These are phyloP conservation scores for Zymoseptoria passerinii DNA, from an alignment of 2,329 filamentous ascomycete species.

Conservation along the genomic window DNA sequence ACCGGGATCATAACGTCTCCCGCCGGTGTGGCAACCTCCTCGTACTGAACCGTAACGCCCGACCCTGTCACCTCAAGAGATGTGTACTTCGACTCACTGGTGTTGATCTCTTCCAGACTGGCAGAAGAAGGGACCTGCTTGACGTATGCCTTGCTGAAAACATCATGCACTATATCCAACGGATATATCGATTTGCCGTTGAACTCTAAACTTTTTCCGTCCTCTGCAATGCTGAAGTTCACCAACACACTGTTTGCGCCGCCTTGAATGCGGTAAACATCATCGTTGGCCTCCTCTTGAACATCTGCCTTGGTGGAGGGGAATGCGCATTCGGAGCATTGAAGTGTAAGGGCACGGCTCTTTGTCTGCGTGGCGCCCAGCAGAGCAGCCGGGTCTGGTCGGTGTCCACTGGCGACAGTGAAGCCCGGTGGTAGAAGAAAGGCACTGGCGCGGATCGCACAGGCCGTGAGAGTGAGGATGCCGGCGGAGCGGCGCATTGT, in stretches of 20 bases:
- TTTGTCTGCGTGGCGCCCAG: conserved; percentile 31
- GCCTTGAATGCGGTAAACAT: conserved; percentile 25
- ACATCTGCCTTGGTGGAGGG: conserved; percentile 21
- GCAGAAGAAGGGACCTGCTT: conserved; percentile 20
- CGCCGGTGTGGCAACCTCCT: conserved; percentile 44
- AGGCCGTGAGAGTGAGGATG: conserved; percentile 20
- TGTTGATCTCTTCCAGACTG: conserved; percentile 16
- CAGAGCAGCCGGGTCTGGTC: neutral
- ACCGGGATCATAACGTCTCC: conserved; percentile 47
- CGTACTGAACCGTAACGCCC: conserved; percentile 30
- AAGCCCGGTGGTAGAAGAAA: conserved; percentile 47
- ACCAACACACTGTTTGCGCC: conserved; percentile 34
- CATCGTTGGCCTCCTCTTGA: conserved; percentile 18
- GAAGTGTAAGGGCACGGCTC: conserved; percentile 40
- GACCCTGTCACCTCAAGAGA: conserved; percentile 26
- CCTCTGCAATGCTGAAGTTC: conserved; percentile 45
- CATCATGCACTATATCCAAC: conserved; percentile 5
- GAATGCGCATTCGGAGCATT: conserved; percentile 49
- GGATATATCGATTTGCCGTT: conserved; percentile 56
- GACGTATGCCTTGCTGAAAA: conserved; percentile 16
- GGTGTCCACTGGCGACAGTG: conserved; percentile 34
- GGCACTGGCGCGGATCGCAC: conserved; percentile 30
- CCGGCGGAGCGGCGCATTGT: conserved; percentile 29
- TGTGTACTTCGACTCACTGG: conserved; percentile 28
- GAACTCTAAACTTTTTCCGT: conserved; percentile 43